Evolutionary conservation across 2,329 filamentous ascomycete genomes (phyloP), one percentile per base, ranked within the genome.

Genomic region (Cladosporium velox): DNA sequence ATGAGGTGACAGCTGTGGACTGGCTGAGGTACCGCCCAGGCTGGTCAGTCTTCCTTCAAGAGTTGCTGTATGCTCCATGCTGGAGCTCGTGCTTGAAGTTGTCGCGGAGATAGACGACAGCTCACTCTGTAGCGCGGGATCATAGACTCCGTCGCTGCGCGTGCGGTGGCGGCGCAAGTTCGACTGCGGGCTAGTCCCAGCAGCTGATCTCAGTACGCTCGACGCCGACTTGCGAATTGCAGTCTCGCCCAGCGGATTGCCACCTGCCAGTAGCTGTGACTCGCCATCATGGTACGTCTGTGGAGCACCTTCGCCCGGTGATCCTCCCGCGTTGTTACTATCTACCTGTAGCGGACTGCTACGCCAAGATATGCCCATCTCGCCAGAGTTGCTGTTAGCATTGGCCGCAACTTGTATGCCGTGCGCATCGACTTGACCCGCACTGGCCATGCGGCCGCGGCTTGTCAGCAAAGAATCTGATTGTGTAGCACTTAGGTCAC

Each of bases 71-170:
- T 8, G 67, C 67, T 64, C 52, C 52, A 6, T 55, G 18, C 14
- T 30, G 52, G 52, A 55, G 52, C 28, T 21, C 18, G 52, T 21
- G 59, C 67, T 60, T 34, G 70, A 62, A 30, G 66, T 59, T 64
- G 65, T 69, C 71, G 70, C 71, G 70, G 71, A 74, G 70, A 69
- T 70, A 69, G 67, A 71, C 69, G 70, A 68, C 69, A 70, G 66
- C 64, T 65, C 55, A 65, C 61, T 64, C 61, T 64, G 51, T 49
- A 44, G 61, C 35, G 61, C 61, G 15, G 61, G 21, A 34, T 44
- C 47, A 28, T 28, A 38, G 34, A 54, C 49, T 54, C 60, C 49
- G 18, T 35, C 61, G 21, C 61, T 47, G 38, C 61, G 61, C 35
- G 52, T 35, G 28, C 61, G 61, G 35, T 64, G 61, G 18, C 60